Conservation (phyloP, 2,329 filamentous ascomycete species). For the Trichoderma guizhouense region DNA sequence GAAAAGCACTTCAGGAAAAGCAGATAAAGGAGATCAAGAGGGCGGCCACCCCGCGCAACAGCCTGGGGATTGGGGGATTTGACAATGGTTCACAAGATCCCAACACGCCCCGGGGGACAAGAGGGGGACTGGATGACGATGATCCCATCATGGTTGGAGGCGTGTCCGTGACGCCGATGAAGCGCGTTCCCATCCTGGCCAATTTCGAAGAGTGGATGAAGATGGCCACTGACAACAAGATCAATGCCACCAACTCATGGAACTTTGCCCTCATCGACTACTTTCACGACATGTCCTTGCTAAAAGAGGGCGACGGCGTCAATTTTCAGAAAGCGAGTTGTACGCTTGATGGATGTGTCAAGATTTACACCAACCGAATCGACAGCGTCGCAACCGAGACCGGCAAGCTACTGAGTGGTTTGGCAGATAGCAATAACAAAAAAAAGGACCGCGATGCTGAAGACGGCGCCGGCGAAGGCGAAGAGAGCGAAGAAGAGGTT, state of each 20-base stretch:
- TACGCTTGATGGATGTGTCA: conserved; percentile 95
- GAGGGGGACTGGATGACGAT: conserved; percentile 46
- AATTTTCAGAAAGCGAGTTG: conserved; percentile 99
- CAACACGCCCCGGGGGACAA: conserved; percentile 46
- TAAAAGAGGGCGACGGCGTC: conserved; percentile 94
- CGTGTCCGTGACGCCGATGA: conserved; percentile 85
- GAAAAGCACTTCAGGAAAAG: conserved; percentile 82
- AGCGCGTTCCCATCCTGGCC: conserved; percentile 89
- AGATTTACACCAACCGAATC: conserved; percentile 97
- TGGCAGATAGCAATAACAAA: conserved; percentile 82
- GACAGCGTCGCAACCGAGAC: conserved; percentile 98
- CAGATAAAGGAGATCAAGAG: conserved; percentile 87
- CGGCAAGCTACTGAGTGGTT: conserved; percentile 85
- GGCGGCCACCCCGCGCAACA: conserved; percentile 65
- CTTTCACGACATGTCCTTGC: conserved; percentile 96
- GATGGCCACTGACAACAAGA: conserved; percentile 99
- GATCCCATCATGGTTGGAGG: conserved; percentile 66
- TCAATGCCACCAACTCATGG: conserved; percentile 98
- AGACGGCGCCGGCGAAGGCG: conserved; percentile 66
- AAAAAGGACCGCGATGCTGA: conserved; percentile 65
- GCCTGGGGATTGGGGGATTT: conserved; percentile 55
- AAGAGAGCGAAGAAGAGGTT: conserved; percentile 60
- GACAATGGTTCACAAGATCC: conserved; percentile 56
- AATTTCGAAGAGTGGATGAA: conserved; percentile 99
- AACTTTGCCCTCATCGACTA: conserved; percentile 99